These are phyloP conservation scores for Nemania sp. DNA, from an alignment of 2,329 filamentous ascomycete species.

Conservation along the genomic window DNA sequence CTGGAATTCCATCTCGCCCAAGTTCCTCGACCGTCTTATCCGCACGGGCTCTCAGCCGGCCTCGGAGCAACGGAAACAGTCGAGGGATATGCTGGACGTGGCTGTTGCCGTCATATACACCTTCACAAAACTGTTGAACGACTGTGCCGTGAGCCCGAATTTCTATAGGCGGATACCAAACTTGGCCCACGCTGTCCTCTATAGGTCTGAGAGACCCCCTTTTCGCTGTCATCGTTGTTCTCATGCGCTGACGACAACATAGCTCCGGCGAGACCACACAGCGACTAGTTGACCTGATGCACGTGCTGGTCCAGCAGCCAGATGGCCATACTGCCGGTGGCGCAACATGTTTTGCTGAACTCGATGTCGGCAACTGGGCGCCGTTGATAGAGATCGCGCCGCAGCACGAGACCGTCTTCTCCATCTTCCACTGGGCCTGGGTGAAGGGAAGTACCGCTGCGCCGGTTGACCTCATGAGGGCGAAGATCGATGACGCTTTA, in stretches of 20 bases:
- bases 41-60: conserved; percentile 52
- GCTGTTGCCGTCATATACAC: conserved; percentile 66
- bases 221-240: not conserved
- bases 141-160: conserved; percentile 47
- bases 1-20: conserved; percentile 65
- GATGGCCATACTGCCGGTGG: conserved; percentile 50
- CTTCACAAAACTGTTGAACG: conserved; percentile 62
- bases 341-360: conserved; percentile 42
- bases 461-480: conserved; percentile 35
- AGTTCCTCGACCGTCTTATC: conserved; percentile 67
- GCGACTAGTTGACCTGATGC: conserved; percentile 61
- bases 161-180: conserved; percentile 58
- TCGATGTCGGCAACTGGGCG: conserved; percentile 55
- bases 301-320: conserved; percentile 57
- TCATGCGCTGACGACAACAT: conserved; percentile 3
- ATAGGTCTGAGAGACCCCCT: conserved; percentile 33
- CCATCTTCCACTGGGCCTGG: conserved; percentile 63
- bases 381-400: conserved; percentile 62
- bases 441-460: conserved; percentile 49
- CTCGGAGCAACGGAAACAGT: conserved; percentile 48
- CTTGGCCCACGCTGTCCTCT: conserved; percentile 57
- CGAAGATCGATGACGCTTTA: conserved; percentile 54
- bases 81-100: conserved; percentile 65
- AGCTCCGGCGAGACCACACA: conserved; percentile 59
- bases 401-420: conserved; percentile 56